phyloP scores from a whole-genome alignment of 2,329 filamentous ascomycete species.

The Fusarium coicis region DNA sequence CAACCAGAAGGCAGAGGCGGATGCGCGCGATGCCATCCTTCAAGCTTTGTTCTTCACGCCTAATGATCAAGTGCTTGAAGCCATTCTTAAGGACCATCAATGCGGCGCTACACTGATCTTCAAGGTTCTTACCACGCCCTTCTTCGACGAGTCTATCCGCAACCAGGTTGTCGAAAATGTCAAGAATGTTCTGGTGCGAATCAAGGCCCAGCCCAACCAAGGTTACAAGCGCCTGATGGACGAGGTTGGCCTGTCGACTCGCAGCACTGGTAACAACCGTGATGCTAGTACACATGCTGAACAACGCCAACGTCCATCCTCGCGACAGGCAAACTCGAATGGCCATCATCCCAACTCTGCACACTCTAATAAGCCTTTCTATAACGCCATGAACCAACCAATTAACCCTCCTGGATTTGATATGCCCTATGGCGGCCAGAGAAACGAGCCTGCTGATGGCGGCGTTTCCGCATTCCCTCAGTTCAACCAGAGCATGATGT shows the following conservation, averaged over 20 bases:
- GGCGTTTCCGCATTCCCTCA: constrained; percentile 61
- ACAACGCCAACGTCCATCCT: constrained; percentile 66
- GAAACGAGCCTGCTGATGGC: constrained; percentile 64
- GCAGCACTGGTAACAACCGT: constrained; percentile 58
- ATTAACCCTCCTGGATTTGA: constrained; percentile 60
- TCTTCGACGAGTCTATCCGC: constrained; percentile 93
- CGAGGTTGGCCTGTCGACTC: constrained; percentile 88
- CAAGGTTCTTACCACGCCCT: constrained; percentile 97
- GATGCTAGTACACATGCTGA: constrained; percentile 57
- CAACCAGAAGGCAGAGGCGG: constrained; percentile 94
- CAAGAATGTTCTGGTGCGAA: constrained; percentile 84
- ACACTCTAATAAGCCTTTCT: constrained; percentile 62
- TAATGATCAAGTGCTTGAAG: constrained; percentile 86
- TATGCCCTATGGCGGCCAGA: constrained; percentile 61
- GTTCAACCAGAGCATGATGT: constrained; percentile 65
- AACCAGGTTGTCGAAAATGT: constrained; percentile 91
- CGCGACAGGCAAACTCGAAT: constrained; percentile 63
- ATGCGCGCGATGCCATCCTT: constrained; percentile 89
- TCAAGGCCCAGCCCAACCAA: constrained; percentile 93
- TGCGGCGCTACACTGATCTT: constrained; percentile 97
- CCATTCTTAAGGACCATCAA: constrained; percentile 89
- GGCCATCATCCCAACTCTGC: constrained; percentile 54
- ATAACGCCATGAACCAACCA: constrained; percentile 60
- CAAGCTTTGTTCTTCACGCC: constrained; percentile 92
- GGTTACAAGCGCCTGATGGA: constrained; percentile 99